Base-by-base conservation (phyloP, 176 grass and related monocot genomes). In the Dendrocalamus sinicus region DNA sequence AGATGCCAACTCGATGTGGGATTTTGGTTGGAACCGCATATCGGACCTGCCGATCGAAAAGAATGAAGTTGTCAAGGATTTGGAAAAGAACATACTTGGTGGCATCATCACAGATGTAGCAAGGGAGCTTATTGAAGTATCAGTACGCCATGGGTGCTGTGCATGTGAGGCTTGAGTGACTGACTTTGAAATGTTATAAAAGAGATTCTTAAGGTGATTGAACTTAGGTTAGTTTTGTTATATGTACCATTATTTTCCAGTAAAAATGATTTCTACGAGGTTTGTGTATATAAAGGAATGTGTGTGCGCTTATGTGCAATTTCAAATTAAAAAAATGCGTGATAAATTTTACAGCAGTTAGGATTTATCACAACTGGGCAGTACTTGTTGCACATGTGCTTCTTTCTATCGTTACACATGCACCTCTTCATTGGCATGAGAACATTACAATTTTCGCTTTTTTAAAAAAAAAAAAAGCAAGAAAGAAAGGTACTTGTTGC, bases 1-100 rank as follows among this genome's bases (percentile, higher is more conserved):
- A 14, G 96, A 96, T 88, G 75, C 86, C 47, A 96, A 94, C 89
- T 91, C 92, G 13, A 84, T 82, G 85, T 96, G 96, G 96, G 92
- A 94, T 79, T 92, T 94, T 41, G 89, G 89, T 12, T 99, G 93
- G 96, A 91, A 91, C 81, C 45, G 41, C 39, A 37, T 78, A 0
- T 40, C 26, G 12, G 43, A 72, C 58, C 52, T 90, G n/a, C 82
- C 78, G 0, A 30, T 94, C 32, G 86, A 94, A 52, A 89, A 79
- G 15, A 80, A 78, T 15, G 92, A 96, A 61, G 58, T 99, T 8
- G 60, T 78, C 16, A 94, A 51, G 83, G 93, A 94, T 86, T 57
- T 96, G 44, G 91, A 94, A 62, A 99, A 88, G 78, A 91, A 90
- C 80, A 86, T 96, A 69, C 48, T 95, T 67, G 88, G 89, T 63